phyloP scores from a whole-genome alignment of 352 stramenopile genomes.

The Pythium aphanidermatum region DNA sequence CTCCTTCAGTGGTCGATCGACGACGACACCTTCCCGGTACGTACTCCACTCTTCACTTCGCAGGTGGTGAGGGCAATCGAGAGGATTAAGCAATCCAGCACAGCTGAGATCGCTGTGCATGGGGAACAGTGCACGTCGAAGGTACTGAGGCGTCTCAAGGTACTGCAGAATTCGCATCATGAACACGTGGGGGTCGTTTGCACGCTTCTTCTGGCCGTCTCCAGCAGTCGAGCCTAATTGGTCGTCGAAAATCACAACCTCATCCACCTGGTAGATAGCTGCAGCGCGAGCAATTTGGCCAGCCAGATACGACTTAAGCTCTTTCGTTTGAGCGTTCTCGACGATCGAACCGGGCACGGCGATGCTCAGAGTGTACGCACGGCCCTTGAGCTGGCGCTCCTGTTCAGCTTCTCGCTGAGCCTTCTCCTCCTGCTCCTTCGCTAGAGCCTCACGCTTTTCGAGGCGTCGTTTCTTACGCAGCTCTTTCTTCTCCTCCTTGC shows the following conservation, averaged over 20 bases:
- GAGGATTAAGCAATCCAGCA: slow-evolving; percentile 93
- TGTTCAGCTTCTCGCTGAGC: slow-evolving; percentile 23
- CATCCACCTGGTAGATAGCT: slow-evolving; percentile 97
- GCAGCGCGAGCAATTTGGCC: slow-evolving; percentile 95
- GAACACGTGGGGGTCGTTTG: slow-evolving; percentile 79
- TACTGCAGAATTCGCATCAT: slow-evolving; percentile 94
- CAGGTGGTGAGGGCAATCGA: slow-evolving; percentile 97
- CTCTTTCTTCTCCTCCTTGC: slow-evolving; percentile 56
- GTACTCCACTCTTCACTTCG: slow-evolving; percentile 88
- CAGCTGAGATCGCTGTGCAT: slow-evolving; percentile 97
- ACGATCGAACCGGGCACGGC: slow-evolving; percentile 95
- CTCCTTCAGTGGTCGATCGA: slow-evolving; percentile 78
- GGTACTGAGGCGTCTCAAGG: slow-evolving; percentile 97
- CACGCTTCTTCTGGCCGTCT: slow-evolving; percentile 49
- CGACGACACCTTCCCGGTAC: slow-evolving; percentile 92
- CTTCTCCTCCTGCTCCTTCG: slow-evolving; percentile 31
- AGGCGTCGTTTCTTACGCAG: slow-evolving; percentile 69
- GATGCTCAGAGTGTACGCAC: slow-evolving; percentile 93
- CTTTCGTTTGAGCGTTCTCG: slow-evolving; percentile 96
- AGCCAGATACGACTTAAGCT: slow-evolving; percentile 95
- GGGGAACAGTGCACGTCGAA: slow-evolving; percentile 95
- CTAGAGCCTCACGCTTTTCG: slow-evolving; percentile 36
- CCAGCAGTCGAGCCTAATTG: slow-evolving; percentile 64
- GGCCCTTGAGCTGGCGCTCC: slow-evolving; percentile 49
- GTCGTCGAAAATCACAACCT: slow-evolving; percentile 98